Percentiles rank a stretch among this genome's conserved stretches.
Evolutionary conservation across 805 yeast species (phyloP).

Genomic region (Yamadazyma ubonensis): DNA sequence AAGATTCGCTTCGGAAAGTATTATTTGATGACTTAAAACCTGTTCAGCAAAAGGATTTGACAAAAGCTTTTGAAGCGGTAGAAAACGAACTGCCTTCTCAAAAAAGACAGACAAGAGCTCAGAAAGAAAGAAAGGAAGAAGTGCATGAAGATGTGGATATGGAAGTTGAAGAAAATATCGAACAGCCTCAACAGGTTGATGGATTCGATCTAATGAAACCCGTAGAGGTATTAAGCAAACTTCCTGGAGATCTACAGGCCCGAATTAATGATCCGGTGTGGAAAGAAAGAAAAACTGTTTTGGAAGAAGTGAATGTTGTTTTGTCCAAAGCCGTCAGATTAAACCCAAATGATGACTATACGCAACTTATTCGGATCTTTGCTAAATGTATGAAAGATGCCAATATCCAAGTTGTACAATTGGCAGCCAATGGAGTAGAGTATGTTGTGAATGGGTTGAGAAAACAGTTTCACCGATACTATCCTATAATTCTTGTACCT

Average conservation of each 20-base stretch:
- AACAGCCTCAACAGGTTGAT: conserved; percentile 39
- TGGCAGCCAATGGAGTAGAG: conserved; percentile 68
- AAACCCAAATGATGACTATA: conserved; percentile 56
- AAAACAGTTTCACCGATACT: conserved; percentile 54
- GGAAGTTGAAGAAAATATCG: conserved; percentile 34
- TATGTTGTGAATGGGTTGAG: conserved; percentile 66
- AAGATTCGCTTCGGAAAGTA: conserved; percentile 55
- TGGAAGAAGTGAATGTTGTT: conserved; percentile 58
- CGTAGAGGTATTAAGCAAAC: conserved; percentile 58
- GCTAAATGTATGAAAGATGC: conserved; percentile 84
- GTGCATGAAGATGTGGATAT: conserved; percentile 15
- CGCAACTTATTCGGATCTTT: conserved; percentile 58
- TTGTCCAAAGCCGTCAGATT: conserved; percentile 56
- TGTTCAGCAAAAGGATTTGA: conserved; percentile 83
- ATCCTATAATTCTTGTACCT: conserved; percentile 52
- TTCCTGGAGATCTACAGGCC: conserved; percentile 62
- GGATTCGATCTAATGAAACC: conserved; percentile 73
- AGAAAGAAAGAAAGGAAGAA: conserved; percentile 29
- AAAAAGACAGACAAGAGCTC: conserved; percentile 48
- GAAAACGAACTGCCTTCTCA: conserved; percentile 46
- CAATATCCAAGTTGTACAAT: conserved; percentile 79
- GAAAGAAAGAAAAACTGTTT: conserved; percentile 88
- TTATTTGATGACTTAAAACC: conserved; percentile 78
- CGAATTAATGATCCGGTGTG: conserved; percentile 67
- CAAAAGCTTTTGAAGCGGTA: conserved; percentile 60